Evolutionary conservation across 495 filamentous ascomycete genomes (phyloP).

Genomic region (Pseudomonodictys pantanalensis): DNA sequence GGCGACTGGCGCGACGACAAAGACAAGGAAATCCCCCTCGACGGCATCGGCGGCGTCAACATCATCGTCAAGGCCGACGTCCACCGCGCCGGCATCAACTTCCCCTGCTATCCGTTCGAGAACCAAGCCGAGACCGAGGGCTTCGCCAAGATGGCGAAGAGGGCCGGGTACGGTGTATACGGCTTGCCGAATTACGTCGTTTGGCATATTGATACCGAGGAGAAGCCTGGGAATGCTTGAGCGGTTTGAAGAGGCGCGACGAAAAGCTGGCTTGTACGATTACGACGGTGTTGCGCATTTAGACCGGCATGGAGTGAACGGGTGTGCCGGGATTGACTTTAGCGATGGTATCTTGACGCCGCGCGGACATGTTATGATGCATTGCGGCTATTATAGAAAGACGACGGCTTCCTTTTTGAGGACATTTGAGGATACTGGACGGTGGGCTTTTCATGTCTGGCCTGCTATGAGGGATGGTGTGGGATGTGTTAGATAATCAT

Average conservation of each 20-base stretch:
- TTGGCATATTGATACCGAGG: constrained; percentile 98
- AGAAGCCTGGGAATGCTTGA: constrained; percentile 79
- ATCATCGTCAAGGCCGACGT: constrained; percentile 97
- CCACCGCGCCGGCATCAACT: constrained; percentile 94
- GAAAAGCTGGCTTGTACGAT: background rate
- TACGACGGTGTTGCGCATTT: constrained; percentile 1
- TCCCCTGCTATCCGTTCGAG: constrained; percentile 94
- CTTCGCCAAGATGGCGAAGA: constrained; percentile 97
- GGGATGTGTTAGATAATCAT: too few relatives aligned
- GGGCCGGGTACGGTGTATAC: constrained; percentile 87
- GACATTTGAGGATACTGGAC: background rate
- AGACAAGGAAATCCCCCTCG: constrained; percentile 83
- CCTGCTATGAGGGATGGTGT: too few relatives aligned
- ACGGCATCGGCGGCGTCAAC: constrained; percentile 95
- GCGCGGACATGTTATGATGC: background rate
- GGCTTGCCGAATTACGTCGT: constrained; percentile 97
- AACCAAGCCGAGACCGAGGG: constrained; percentile 99
- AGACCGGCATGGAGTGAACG: background rate
- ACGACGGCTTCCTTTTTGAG: background rate
- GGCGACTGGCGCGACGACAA: constrained; percentile 90
- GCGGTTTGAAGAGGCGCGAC: background rate
- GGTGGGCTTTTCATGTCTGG: background rate
- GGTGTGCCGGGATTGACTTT: background rate
- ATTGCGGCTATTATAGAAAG: background rate
- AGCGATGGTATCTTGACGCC: background rate